A percentile compares a stretch with the other conserved stretches of the same genome.
phyloP scores from a whole-genome alignment of 2,329 filamentous ascomycete species.

The Neoarthrinium moseri region DNA sequence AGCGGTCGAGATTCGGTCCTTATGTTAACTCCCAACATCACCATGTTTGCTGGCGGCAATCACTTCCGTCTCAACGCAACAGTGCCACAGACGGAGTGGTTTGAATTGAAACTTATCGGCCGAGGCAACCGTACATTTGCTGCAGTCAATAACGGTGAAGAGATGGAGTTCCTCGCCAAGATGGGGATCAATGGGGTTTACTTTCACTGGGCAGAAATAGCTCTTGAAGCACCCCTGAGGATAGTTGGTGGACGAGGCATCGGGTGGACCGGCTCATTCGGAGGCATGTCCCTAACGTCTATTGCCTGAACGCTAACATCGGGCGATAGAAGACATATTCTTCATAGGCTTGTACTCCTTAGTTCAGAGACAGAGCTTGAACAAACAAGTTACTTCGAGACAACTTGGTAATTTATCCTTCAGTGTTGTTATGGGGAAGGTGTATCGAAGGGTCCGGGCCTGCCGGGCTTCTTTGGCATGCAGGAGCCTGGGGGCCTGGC shows the following conservation, averaged over 20 bases:
- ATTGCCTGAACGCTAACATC: neutral
- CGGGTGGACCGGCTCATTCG: slow-evolving; percentile 23
- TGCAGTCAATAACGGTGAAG: slow-evolving; percentile 12
- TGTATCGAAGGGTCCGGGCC: no score
- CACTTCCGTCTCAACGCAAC: slow-evolving; percentile 34
- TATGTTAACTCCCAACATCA: slow-evolving; percentile 35
- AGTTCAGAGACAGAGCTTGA: no score
- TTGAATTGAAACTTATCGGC: slow-evolving; percentile 27
- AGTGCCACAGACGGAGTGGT: slow-evolving; percentile 26
- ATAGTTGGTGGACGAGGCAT: slow-evolving; percentile 31
- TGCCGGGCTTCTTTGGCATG: no score
- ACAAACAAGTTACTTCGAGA: no score
- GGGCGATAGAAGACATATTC: no score
- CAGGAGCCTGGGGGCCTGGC: no score
- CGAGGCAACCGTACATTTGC: slow-evolving; percentile 32
- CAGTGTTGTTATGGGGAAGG: no score
- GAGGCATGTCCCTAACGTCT: slow-evolving; percentile 2
- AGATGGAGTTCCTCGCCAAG: slow-evolving; percentile 39
- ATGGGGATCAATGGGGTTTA: slow-evolving; percentile 40
- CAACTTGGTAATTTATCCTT: no score
- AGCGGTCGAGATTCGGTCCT: slow-evolving; percentile 41
- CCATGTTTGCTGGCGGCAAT: slow-evolving; percentile 32
- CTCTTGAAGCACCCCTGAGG: slow-evolving; percentile 42
- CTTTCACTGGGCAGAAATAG: slow-evolving; percentile 40
- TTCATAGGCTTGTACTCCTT: no score